These are phyloP conservation scores for Alectoria sarmentosa DNA, from an alignment of 495 filamentous ascomycete species.

Conservation along the genomic window DNA sequence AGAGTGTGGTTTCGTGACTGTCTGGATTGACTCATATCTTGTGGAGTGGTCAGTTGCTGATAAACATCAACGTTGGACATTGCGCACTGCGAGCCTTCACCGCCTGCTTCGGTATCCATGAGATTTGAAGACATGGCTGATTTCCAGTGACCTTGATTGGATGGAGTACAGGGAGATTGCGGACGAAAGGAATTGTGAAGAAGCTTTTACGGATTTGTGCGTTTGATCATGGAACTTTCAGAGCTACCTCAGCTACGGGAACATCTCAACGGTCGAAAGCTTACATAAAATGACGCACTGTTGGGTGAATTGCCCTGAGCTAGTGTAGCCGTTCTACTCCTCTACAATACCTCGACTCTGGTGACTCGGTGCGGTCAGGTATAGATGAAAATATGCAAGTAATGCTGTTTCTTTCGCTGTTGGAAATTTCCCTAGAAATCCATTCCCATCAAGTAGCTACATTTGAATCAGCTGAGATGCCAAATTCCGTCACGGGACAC, in stretches of 20 bases:
- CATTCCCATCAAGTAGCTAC: constrained; percentile 83
- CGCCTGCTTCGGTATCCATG: constrained; percentile 56
- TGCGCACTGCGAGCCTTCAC: constrained; percentile 54
- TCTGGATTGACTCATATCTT: constrained; percentile 56
- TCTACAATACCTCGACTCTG: constrained; percentile 7
- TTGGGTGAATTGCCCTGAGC: constrained; percentile 12
- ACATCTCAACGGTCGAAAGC: background rate
- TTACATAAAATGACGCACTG: constrained; percentile 17
- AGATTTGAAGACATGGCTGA: constrained; percentile 30
- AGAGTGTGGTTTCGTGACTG: constrained; percentile 39
- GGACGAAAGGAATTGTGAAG: background rate
- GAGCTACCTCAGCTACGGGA: background rate
- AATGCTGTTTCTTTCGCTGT: background rate
- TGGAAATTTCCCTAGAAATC: constrained; percentile 48
- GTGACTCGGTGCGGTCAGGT: no score
- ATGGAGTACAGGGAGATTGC: background rate
- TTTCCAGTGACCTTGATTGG: background rate
- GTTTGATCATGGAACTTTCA: background rate
- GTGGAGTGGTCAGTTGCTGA: constrained; percentile 7
- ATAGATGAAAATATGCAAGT: background rate
- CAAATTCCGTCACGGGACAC: constrained; percentile 18
- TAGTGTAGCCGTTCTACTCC: constrained; percentile 14
- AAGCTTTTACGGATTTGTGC: background rate
- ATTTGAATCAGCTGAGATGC: constrained; percentile 16
- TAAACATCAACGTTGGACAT: background rate